Conservation (phyloP, 2,329 filamentous ascomycete species). For the Cladophialophora immunda region DNA sequence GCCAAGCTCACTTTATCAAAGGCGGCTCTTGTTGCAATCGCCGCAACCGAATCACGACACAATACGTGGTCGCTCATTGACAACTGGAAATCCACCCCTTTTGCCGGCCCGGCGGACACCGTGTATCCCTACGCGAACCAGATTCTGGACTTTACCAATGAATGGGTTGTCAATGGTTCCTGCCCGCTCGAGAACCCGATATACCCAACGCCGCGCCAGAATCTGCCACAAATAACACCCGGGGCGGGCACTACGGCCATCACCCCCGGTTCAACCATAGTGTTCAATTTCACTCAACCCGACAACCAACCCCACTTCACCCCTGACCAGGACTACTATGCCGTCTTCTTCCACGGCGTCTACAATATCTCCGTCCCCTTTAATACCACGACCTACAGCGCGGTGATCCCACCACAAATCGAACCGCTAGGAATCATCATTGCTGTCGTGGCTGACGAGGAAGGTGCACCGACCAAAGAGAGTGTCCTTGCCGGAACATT, state of each 20-base stretch:
- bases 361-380: slow-evolving; percentile 50
- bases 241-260: slow-evolving; percentile 43
- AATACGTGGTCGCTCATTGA: slow-evolving; percentile 55
- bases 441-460: slow-evolving; percentile 48
- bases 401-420: slow-evolving; percentile 49
- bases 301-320: slow-evolving; percentile 41
- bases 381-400: slow-evolving; percentile 46
- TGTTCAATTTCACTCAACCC: slow-evolving; percentile 43
- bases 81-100: slow-evolving; percentile 52
- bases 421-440: slow-evolving; percentile 51
- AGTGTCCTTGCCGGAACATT: slow-evolving; percentile 53
- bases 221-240: slow-evolving; percentile 46
- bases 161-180: slow-evolving; percentile 45
- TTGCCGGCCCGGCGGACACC: slow-evolving; percentile 54
- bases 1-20: slow-evolving; percentile 47
- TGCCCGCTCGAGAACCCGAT: slow-evolving; percentile 49
- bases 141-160: slow-evolving; percentile 51
- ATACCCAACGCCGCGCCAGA: slow-evolving; percentile 51
- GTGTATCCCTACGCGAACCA: slow-evolving; percentile 53
- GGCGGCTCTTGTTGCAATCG: slow-evolving; percentile 51
- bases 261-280: slow-evolving; percentile 45
- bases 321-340: slow-evolving; percentile 47
- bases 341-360: slow-evolving; percentile 53
- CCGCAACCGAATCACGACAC: slow-evolving; percentile 51
- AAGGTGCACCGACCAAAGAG: slow-evolving; percentile 49